phyloP scores from a whole-genome alignment of 2,329 filamentous ascomycete species.

The Colletotrichum melonis region DNA sequence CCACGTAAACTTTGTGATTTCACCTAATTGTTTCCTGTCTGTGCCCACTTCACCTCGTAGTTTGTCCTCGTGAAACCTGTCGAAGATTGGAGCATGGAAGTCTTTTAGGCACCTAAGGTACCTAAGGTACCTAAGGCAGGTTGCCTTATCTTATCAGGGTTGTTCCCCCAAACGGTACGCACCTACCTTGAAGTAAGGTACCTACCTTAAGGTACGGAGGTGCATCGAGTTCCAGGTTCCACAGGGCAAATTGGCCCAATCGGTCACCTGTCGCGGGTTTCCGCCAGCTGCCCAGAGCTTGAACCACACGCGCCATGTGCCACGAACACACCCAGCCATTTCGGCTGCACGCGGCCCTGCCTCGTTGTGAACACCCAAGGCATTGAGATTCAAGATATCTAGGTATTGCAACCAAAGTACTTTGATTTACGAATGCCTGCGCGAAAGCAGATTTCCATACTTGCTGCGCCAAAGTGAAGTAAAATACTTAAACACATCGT shows the following conservation, averaged over 20 bases:
- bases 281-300: neutral
- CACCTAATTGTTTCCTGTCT: neutral
- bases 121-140: too few species aligned
- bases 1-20: neutral
- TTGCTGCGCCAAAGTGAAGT: too few species aligned
- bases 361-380: neutral
- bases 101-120: neutral
- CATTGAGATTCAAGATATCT: neutral
- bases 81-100: neutral
- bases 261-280: neutral
- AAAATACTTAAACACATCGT: too few species aligned
- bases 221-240: too few species aligned
- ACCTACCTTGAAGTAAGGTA: neutral
- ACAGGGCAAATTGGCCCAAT: neutral
- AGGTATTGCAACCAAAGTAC: too few species aligned
- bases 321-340: constrained; percentile 2
- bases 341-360: neutral
- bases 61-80: neutral
- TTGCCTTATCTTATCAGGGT: neutral
- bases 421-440: too few species aligned
- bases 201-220: too few species aligned
- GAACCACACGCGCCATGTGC: constrained; percentile 23
- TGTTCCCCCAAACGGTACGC: neutral
- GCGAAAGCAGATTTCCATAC: too few species aligned
- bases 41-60: too few species aligned